Evolutionary conservation across 305 asterid species (phyloP), one percentile per base, ranked within the genome.

Genomic region (Solanum chacoense): DNA sequence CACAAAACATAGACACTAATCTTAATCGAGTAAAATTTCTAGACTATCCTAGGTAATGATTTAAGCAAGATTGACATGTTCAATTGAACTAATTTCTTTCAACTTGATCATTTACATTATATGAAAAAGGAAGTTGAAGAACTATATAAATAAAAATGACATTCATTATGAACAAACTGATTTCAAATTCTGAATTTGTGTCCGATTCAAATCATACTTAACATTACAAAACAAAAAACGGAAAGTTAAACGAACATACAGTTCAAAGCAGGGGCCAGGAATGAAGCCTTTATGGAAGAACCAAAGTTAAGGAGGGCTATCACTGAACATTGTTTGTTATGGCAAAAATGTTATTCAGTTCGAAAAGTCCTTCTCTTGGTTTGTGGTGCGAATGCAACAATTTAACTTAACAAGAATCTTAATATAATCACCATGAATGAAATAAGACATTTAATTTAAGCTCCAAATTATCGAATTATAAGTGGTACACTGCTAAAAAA

Each of bases 341-440:
- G 4, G 98, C 99, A 97, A 96, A 8, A 97, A 38, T 10, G 42
- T 38, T 38, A 69, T 97, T 97, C 2, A 96, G 96, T 88, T 97
- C 98, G 31, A 97, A 95, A 8, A 98, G 97, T 2, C 99, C 98
- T 90, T 97, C 99, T 89, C 99, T 93, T 76, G 98, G 98, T 91
- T 86, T 94, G 76, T 97, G 99, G 92, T 97, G 99, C 3, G 99
- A 97, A 98, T 96, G 98, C 72, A 45, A 91, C 92, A 55, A 22
- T 28, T 45, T 81, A 29, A 29, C 1, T 36, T 28, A n/a, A 77
- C 59, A 36, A 77, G 5, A 36, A 37, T n/a, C 55, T 77, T 77
- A 36, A 8, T 22, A 35, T 18, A 34, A 76, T 77, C 4, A n/a
- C 1, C 11, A 12, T 8, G 35, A 24, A 37, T 12, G n/a, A 78